Evolutionary conservation across 1,139 yeast species (phyloP).

Genomic region (Pichia sp.): DNA sequence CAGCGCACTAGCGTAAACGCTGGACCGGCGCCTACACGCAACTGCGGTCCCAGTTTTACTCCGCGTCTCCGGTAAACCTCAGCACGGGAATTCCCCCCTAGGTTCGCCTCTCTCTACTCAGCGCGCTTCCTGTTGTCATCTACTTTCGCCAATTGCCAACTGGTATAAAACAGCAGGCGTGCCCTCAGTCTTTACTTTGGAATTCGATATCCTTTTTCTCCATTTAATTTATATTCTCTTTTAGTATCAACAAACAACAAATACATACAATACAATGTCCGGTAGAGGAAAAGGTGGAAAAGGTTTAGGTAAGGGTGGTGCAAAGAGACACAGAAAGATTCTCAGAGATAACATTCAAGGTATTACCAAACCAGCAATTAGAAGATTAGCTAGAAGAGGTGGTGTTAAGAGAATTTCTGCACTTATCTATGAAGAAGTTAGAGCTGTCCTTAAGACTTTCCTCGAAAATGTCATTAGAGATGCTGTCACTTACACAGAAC

Average conservation of each 20-base stretch:
- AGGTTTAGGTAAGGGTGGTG: slow-evolving; percentile 99
- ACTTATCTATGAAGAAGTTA: slow-evolving; percentile 96
- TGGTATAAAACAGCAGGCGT: too few species aligned
- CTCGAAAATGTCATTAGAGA: slow-evolving; percentile 97
- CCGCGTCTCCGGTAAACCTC: too few species aligned
- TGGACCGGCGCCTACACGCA: too few species aligned
- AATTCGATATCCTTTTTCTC: not conserved
- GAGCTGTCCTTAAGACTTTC: slow-evolving; percentile 94
- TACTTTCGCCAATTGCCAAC: too few species aligned
- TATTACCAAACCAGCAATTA: slow-evolving; percentile 99
- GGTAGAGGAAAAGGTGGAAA: slow-evolving; percentile 99
- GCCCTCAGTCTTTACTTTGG: too few species aligned
- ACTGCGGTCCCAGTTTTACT: too few species aligned
- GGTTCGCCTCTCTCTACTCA: too few species aligned
- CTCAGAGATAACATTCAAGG: slow-evolving; percentile 99
- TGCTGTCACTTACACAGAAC: slow-evolving; percentile 98
- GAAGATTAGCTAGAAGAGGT: slow-evolving; percentile 99
- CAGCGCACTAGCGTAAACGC: too few species aligned
- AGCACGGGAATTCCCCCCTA: too few species aligned
- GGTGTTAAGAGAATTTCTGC: slow-evolving; percentile 99
- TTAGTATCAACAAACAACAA: slow-evolving; percentile 6
- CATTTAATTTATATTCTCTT: not conserved
- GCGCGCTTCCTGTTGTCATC: too few species aligned
- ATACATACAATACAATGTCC: slow-evolving; percentile 54
- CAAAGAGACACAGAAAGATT: slow-evolving; percentile 99